Percentiles rank a stretch among this genome's conserved stretches.
Conservation (phyloP, 805 yeast genomes). For the Candida adriatica region DNA sequence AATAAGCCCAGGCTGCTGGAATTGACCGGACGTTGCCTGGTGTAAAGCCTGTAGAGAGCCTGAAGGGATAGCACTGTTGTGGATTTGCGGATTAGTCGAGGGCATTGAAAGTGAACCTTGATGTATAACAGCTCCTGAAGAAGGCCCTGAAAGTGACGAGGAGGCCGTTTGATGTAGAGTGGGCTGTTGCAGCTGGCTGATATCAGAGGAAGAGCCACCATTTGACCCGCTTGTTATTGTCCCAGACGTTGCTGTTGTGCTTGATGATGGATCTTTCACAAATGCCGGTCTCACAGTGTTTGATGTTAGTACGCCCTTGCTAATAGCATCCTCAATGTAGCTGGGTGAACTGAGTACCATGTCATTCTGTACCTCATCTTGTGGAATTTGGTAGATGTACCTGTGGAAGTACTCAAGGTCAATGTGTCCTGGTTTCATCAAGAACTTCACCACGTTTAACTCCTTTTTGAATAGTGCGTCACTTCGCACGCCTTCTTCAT, state of each 20-base stretch:
- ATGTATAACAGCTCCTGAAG: neutral
- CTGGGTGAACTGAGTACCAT: slow-evolving; percentile 15
- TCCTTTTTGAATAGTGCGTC: slow-evolving; percentile 14
- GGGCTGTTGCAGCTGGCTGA: slow-evolving; percentile 2
- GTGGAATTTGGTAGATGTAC: slow-evolving; percentile 12
- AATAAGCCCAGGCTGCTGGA: slow-evolving; percentile 4
- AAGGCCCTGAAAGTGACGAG: neutral
- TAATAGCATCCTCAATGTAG: slow-evolving; percentile 20
- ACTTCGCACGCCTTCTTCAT: slow-evolving; percentile 9
- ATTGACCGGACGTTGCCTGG: slow-evolving; percentile 1
- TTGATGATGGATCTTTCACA: slow-evolving; percentile 4
- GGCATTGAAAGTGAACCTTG: slow-evolving; percentile 3
- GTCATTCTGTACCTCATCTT: slow-evolving; percentile 11
- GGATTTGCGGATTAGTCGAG: slow-evolving; percentile 1
- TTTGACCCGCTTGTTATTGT: slow-evolving; percentile 3
- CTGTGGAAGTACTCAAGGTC: slow-evolving; percentile 23
- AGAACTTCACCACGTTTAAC: slow-evolving; percentile 15
- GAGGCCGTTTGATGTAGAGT: slow-evolving; percentile 1
- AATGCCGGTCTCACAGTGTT: slow-evolving; percentile 10
- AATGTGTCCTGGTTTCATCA: slow-evolving; percentile 21
- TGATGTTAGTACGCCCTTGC: slow-evolving; percentile 16
- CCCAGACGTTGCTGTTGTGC: neutral
- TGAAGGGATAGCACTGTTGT: slow-evolving; percentile 1
- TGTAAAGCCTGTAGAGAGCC: slow-evolving; percentile 1
- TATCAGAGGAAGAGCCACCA: slow-evolving; percentile 1